Percentiles rank a stretch among this genome's conserved stretches.
Conservation (phyloP, 345 rosid genomes). For the Carallia pectinifolia region DNA sequence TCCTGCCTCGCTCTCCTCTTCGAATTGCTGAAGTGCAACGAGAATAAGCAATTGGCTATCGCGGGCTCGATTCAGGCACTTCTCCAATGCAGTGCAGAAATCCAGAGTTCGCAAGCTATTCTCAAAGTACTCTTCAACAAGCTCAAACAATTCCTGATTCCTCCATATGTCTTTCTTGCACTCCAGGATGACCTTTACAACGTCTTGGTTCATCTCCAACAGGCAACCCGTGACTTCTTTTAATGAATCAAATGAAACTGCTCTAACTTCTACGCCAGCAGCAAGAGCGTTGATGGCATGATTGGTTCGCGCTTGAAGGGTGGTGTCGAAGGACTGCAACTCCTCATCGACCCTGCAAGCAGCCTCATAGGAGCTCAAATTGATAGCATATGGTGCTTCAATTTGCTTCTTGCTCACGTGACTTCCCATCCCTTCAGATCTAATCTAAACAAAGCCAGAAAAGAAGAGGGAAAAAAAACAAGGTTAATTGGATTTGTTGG, state of each 20-base stretch:
- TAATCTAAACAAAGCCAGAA: constrained; percentile 11
- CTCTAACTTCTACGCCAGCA: constrained; percentile 76
- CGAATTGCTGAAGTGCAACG: constrained; percentile 79
- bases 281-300: constrained; percentile 71
- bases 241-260: constrained; percentile 74
- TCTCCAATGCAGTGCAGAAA: constrained; percentile 76
- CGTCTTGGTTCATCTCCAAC: constrained; percentile 91
- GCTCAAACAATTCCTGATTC: constrained; percentile 73
- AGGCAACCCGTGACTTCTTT: constrained; percentile 78
- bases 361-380: constrained; percentile 65
- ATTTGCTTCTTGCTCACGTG: constrained; percentile 51
- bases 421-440: constrained; percentile 47
- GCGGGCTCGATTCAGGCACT: constrained; percentile 74
- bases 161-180: constrained; percentile 95
- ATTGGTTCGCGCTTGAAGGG: constrained; percentile 68
- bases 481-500: constrained; percentile 7
- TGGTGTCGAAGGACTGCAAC: constrained; percentile 57
- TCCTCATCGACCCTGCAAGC: constrained; percentile 67
- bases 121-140: constrained; percentile 88
- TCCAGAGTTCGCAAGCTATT: constrained; percentile 83
- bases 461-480: neutral
- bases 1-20: constrained; percentile 55
- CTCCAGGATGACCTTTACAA: constrained; percentile 73
- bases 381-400: constrained; percentile 25
- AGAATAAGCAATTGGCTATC: constrained; percentile 73